Conservation (phyloP, 129 eudicot genomes). For the Artemisia tridentata region DNA sequence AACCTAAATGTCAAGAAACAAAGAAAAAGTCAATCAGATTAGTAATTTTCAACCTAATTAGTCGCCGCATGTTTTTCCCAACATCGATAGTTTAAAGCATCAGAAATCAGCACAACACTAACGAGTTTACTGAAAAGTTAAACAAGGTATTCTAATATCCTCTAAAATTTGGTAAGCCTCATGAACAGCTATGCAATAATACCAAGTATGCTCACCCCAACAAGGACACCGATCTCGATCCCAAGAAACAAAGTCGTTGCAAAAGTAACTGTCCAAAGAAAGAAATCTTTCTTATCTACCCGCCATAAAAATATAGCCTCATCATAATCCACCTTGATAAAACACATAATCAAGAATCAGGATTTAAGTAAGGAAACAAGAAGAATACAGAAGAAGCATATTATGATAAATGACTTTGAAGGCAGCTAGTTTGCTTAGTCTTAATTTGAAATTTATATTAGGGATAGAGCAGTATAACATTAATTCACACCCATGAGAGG, state of each 20-base stretch:
- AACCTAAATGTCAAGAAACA: conserved; percentile 42
- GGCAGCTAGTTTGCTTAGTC: not conserved
- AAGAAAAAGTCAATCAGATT: conserved; percentile 2
- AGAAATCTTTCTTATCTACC: conserved; percentile 87
- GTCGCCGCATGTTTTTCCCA: not conserved
- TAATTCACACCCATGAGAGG: conserved; percentile 1
- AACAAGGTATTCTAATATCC: not conserved
- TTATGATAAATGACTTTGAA: conserved; percentile 1
- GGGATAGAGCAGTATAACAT: not conserved
- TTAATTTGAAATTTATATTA: not conserved
- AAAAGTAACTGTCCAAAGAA: conserved; percentile 81
- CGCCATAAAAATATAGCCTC: conserved; percentile 93
- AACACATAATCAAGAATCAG: conserved; percentile 17
- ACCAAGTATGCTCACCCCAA: conserved; percentile 64
- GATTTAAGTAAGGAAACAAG: conserved; percentile 8
- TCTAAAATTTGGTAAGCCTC: not conserved
- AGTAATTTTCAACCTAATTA: conserved; percentile 2
- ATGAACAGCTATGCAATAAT: not conserved
- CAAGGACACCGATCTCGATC: conserved; percentile 95
- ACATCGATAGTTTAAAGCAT: not conserved
- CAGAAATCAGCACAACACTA: not conserved
- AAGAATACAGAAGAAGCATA: not conserved
- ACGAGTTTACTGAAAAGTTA: not conserved
- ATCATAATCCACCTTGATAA: conserved; percentile 88
- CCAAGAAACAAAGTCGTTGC: conserved; percentile 83